These are phyloP conservation scores for Colletotrichum sidae DNA, from an alignment of 2,329 filamentous ascomycete genomes.

Conservation along the genomic window DNA sequence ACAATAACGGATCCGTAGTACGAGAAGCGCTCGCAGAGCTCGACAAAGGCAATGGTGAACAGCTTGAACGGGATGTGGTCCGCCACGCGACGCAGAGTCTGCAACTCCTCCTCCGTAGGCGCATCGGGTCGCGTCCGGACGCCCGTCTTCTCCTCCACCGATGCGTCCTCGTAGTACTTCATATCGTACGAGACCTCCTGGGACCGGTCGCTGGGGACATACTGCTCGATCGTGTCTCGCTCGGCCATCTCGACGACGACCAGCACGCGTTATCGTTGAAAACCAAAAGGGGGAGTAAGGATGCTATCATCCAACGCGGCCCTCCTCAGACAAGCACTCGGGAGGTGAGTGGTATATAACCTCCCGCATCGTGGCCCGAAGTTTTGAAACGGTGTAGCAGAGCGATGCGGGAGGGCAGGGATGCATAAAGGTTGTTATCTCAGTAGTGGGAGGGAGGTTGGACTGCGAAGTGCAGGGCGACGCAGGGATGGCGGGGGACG, in stretches of 20 bases:
- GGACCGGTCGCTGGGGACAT: slow-evolving; percentile 46
- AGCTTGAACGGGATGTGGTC: slow-evolving; percentile 69
- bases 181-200: slow-evolving; percentile 22
- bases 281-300: background rate
- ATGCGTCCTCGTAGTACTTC: slow-evolving; percentile 38
- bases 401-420: slow-evolving; percentile 15
- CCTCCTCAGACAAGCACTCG: background rate
- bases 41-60: slow-evolving; percentile 74
- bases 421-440: slow-evolving; percentile 18
- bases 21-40: slow-evolving; percentile 78
- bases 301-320: background rate
- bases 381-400: slow-evolving; percentile 22
- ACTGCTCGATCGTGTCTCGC: slow-evolving; percentile 49
- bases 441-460: slow-evolving; percentile 12
- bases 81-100: slow-evolving; percentile 64
- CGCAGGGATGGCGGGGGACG: slow-evolving; percentile 25
- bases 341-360: slow-evolving; percentile 19
- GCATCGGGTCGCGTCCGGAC: slow-evolving; percentile 39
- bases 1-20: slow-evolving; percentile 77
- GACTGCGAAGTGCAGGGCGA: slow-evolving; percentile 4
- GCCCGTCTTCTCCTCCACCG: slow-evolving; percentile 46
- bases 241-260: slow-evolving; percentile 42
- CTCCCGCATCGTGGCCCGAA: slow-evolving; percentile 3
- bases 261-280: slow-evolving; percentile 1
- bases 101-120: slow-evolving; percentile 64